Evolutionary conservation across 768 basidiomycete species (phyloP), one percentile per base, ranked within the genome.

Genomic region (Megacollybia marginata): DNA sequence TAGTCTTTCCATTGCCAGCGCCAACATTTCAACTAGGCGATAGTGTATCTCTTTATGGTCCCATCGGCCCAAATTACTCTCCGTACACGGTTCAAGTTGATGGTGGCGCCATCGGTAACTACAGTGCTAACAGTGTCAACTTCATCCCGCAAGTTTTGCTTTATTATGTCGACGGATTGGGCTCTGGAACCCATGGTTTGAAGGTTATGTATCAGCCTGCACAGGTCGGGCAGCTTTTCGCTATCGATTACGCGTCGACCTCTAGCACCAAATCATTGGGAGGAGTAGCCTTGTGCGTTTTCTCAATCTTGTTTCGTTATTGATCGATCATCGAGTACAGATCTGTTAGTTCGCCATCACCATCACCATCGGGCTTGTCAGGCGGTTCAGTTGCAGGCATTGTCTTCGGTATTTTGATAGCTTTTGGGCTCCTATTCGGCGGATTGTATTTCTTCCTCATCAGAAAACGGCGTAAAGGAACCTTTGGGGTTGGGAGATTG

Each of bases 21-120:
- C 55, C 53, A 50, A 36, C 13, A n/a, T 19, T 28, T 19, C 20
- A 19, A 5, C 13, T 36, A 71, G 76, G 74, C 40, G 70, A 71
- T 51, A 71, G 67, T 11, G 65, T 78, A n/a, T 70, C 69, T 1
- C 45, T 78, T 8, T 76, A 70, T 46, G 73, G 76, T 15, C 63
- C 75, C 9, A 63, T 70, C 1, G 64, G 69, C 16, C 67, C 70
- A 16, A 49, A 53, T 4, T 63, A 62, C 32, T 61, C 68, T 18
- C 58, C 60, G 4, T 74, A 71, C 50, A 55, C 58, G 0, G 66
- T 68, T 18, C 60, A 67, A 50, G 28, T 74, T 42, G 69, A 72
- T 42, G 62, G 62, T 16, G 65, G 57, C 4, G 23, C 53, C 4
- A 31, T 53, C n/a, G 49, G 47, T 40, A 56, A 44, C 31, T 56